Evolutionary conservation across 2,329 filamentous ascomycete species (phyloP).

Genomic region (Ophiocordyceps unilateralis): DNA sequence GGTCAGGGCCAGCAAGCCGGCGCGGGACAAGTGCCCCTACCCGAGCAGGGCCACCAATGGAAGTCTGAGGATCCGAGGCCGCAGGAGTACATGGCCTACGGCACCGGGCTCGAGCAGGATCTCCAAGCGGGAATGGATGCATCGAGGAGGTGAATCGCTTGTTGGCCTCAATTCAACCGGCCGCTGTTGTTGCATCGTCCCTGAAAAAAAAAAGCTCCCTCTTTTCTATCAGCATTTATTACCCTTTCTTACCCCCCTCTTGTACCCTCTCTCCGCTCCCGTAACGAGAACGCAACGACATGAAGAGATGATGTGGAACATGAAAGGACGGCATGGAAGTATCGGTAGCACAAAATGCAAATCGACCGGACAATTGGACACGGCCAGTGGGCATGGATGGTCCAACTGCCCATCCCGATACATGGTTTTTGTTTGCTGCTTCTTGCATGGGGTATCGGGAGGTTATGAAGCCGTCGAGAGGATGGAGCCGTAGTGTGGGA

Average conservation of each 20-base stretch:
- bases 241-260: too few species aligned
- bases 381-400: not conserved
- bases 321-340: not conserved
- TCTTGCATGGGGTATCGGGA: too few species aligned
- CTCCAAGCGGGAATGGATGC: slow-evolving; percentile 30
- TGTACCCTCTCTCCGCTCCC: not conserved
- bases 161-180: too few species aligned
- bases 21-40: slow-evolving; percentile 33
- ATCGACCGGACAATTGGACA: not conserved
- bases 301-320: not conserved
- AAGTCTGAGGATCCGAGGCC: slow-evolving; percentile 41
- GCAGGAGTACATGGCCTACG: slow-evolving; percentile 35
- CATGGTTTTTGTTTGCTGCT: not conserved
- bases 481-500: too few species aligned
- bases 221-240: not conserved
- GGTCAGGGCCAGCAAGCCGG: slow-evolving; percentile 19
- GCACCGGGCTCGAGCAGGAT: slow-evolving; percentile 38
- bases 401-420: not conserved
- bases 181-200: not conserved
- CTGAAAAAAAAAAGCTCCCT: too few species aligned
- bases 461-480: too few species aligned
- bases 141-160: slow-evolving; percentile 7
- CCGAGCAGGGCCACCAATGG: slow-evolving; percentile 33
- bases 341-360: not conserved
- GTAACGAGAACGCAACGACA: not conserved